Percentiles rank a stretch among this genome's conserved stretches.
phyloP scores from a whole-genome alignment of 2,329 filamentous ascomycete genomes.

The Mollisiaceae sp. region DNA sequence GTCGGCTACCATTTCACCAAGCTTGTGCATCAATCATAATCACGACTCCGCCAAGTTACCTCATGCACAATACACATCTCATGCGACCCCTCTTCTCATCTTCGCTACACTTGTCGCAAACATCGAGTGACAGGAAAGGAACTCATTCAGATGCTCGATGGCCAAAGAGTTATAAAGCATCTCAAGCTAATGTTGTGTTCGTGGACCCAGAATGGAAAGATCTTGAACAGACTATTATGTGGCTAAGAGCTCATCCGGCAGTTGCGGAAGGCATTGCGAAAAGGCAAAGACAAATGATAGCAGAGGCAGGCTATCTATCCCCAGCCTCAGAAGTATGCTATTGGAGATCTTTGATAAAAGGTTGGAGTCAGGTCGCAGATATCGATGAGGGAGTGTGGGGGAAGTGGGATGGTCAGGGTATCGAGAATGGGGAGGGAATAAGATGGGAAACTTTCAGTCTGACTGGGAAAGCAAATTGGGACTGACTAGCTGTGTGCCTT shows the following conservation, averaged over 20 bases:
- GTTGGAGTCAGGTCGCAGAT: slow-evolving; percentile 52
- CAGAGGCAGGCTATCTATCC: slow-evolving; percentile 52
- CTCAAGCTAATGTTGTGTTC: slow-evolving; percentile 56
- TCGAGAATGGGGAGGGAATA: slow-evolving; percentile 34
- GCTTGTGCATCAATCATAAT: slow-evolving; percentile 55
- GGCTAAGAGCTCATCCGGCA: slow-evolving; percentile 51
- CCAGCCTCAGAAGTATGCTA: slow-evolving; percentile 59
- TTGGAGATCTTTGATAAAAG: slow-evolving; percentile 55
- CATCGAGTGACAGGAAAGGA: slow-evolving; percentile 10
- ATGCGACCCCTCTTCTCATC: slow-evolving; percentile 51
- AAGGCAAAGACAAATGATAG: slow-evolving; percentile 52
- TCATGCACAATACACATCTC: slow-evolving; percentile 57
- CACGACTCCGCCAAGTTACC: slow-evolving; percentile 53
- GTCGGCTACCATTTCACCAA: slow-evolving; percentile 57
- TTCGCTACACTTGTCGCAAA: slow-evolving; percentile 32
- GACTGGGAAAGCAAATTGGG: slow-evolving; percentile 31
- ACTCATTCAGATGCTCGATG: slow-evolving; percentile 43
- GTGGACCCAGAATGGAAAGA: slow-evolving; percentile 58
- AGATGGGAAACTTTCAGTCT: slow-evolving; percentile 40
- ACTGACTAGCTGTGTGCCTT: neutral
- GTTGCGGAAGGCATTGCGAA: slow-evolving; percentile 53
- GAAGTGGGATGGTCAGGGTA: slow-evolving; percentile 28
- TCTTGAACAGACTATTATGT: slow-evolving; percentile 51
- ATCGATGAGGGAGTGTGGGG: slow-evolving; percentile 45
- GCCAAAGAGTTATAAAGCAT: slow-evolving; percentile 44